These are phyloP conservation scores for Paraphoma sp. DNA, from an alignment of 2,329 filamentous ascomycete species.

Conservation along the genomic window DNA sequence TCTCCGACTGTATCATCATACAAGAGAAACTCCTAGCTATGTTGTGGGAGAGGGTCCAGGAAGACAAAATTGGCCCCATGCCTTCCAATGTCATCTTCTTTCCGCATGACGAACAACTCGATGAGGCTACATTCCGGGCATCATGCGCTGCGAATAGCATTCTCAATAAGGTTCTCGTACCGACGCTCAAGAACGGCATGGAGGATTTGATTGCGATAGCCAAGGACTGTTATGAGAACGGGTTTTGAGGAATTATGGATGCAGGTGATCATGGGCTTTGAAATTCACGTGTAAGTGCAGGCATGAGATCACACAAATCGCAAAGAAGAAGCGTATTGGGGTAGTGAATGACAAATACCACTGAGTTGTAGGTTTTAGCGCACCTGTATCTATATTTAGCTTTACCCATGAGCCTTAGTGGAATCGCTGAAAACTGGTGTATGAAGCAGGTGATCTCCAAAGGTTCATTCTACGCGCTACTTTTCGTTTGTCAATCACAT, in stretches of 20 bases:
- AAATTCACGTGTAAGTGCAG: too few relatives aligned
- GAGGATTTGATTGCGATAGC: not conserved
- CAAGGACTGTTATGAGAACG: not conserved
- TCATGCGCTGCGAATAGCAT: not conserved
- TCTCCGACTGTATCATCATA: not conserved
- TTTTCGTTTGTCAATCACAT: too few relatives aligned
- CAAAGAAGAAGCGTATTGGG: too few relatives aligned
- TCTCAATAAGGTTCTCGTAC: not conserved
- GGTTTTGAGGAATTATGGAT: not conserved
- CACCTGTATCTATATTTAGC: too few relatives aligned
- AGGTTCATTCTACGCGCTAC: too few relatives aligned
- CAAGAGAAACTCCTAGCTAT: not conserved
- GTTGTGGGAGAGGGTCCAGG: not conserved
- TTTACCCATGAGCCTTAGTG: too few relatives aligned
- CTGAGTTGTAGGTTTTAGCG: too few relatives aligned
- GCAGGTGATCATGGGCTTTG: too few relatives aligned
- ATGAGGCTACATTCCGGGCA: not conserved
- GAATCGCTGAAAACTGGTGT: too few relatives aligned
- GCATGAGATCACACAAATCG: too few relatives aligned
- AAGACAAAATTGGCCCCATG: not conserved
- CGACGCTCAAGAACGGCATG: not conserved
- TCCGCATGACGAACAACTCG: not conserved
- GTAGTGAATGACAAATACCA: too few relatives aligned
- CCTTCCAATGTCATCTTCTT: not conserved
- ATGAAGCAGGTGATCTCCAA: too few relatives aligned